phyloP scores from a whole-genome alignment of 1,284 basidiomycete genomes.

The Pisolithus thermaeus region DNA sequence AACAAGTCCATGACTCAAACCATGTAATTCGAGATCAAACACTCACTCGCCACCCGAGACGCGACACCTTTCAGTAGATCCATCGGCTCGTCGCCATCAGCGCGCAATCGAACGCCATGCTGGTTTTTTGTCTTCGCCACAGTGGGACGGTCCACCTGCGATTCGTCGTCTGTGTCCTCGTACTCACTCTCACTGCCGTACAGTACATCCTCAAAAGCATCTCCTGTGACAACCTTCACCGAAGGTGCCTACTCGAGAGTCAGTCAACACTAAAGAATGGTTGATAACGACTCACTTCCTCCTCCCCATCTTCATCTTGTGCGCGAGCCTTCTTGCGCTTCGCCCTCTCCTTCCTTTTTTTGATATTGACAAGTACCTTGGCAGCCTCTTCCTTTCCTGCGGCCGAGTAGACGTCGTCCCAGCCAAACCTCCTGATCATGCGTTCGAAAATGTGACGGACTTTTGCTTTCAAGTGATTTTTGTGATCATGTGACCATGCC shows the following conservation, averaged over 20 bases:
- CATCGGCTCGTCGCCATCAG: slow-evolving; percentile 94
- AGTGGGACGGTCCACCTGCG: slow-evolving; percentile 26
- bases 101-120: slow-evolving; percentile 60
- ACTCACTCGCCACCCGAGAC: slow-evolving; percentile 71
- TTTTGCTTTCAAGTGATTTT: slow-evolving; percentile 98
- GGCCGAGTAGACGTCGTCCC: slow-evolving; percentile 73
- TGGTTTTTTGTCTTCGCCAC: slow-evolving; percentile 34
- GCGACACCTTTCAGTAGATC: slow-evolving; percentile 87
- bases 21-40: slow-evolving; percentile 7
- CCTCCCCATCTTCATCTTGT: slow-evolving; percentile 50
- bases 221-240: slow-evolving; percentile 56
- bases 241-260: slow-evolving; percentile 29
- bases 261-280: not conserved
- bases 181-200: slow-evolving; percentile 91
- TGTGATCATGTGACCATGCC: slow-evolving; percentile 94
- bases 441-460: slow-evolving; percentile 97
- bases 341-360: slow-evolving; percentile 72
- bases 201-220: slow-evolving; percentile 93
- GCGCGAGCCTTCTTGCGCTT: slow-evolving; percentile 65
- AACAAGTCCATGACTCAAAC: slow-evolving; percentile 6
- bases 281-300: slow-evolving; percentile 31
- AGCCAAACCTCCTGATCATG: slow-evolving; percentile 88
- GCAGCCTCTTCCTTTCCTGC: slow-evolving; percentile 72
- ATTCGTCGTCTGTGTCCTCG: slow-evolving; percentile 71
- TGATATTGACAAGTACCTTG: slow-evolving; percentile 50